Percentiles rank a stretch among this genome's conserved stretches.
These are phyloP conservation scores for Cyberlindnera galapagoensis DNA, from an alignment of 805 yeast species.

Conservation along the genomic window DNA sequence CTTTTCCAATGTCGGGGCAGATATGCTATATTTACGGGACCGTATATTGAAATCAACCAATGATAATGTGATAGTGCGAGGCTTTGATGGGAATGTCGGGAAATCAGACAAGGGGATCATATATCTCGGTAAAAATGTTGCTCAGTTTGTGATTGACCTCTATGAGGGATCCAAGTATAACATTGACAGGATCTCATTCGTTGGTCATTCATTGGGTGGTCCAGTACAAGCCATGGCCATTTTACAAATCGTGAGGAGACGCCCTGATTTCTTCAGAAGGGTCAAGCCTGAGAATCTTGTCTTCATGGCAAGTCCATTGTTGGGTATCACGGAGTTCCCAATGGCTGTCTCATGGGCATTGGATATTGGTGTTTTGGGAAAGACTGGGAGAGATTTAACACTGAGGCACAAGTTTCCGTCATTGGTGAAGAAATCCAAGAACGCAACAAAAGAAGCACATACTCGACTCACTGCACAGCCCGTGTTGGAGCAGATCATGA, in stretches of 20 bases:
- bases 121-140: slow-evolving; percentile 76
- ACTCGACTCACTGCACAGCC: slow-evolving; percentile 40
- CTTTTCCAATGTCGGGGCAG: slow-evolving; percentile 85
- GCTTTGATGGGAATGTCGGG: slow-evolving; percentile 77
- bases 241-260: slow-evolving; percentile 54
- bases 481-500: slow-evolving; percentile 65
- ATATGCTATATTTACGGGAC: slow-evolving; percentile 83
- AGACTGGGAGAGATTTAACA: slow-evolving; percentile 87
- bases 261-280: slow-evolving; percentile 63
- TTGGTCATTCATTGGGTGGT: slow-evolving; percentile 95
- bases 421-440: slow-evolving; percentile 10
- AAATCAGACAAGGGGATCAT: slow-evolving; percentile 86
- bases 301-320: slow-evolving; percentile 78
- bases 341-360: slow-evolving; percentile 76
- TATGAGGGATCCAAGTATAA: slow-evolving; percentile 38
- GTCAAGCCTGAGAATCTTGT: slow-evolving; percentile 74
- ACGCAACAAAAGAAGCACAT: slow-evolving; percentile 3
- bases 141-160: slow-evolving; percentile 46
- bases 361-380: slow-evolving; percentile 85
- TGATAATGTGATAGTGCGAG: slow-evolving; percentile 67
- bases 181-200: slow-evolving; percentile 67
- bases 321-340: slow-evolving; percentile 90
- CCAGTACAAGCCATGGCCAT: slow-evolving; percentile 86
- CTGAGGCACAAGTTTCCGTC: slow-evolving; percentile 37
- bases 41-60: slow-evolving; percentile 44